phyloP scores from a whole-genome alignment of 2,329 filamentous ascomycete genomes.

The Lasiodiplodia sp. region DNA sequence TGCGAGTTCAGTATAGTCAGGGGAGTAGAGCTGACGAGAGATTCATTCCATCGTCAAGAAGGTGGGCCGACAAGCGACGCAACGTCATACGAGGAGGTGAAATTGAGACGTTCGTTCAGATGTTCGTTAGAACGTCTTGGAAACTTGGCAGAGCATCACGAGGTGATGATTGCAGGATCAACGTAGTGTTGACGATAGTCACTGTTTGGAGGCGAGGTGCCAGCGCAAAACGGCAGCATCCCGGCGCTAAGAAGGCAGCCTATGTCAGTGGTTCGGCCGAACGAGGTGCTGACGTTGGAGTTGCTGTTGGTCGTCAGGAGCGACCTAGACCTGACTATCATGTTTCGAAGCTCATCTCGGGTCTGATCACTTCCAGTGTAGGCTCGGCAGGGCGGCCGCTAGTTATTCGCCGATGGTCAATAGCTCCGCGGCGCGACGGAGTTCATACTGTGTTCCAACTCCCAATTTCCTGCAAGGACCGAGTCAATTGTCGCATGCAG shows the following conservation, averaged over 20 bases:
- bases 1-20: not conserved
- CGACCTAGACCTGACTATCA: not conserved
- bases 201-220: not conserved
- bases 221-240: not conserved
- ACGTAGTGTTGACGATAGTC: not conserved
- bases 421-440: not conserved
- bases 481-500: constrained; percentile 6
- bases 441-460: not conserved
- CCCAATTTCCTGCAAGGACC: constrained; percentile 13
- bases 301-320: not conserved
- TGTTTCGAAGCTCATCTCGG: not conserved
- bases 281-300: not conserved
- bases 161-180: not conserved
- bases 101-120: not conserved
- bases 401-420: constrained; percentile 8
- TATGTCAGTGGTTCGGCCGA: not conserved
- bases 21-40: not conserved
- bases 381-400: constrained; percentile 4
- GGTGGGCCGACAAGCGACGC: not conserved
- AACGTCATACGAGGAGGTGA: not conserved
- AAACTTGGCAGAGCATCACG: not conserved
- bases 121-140: not conserved
- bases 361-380: not conserved
- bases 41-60: not conserved
- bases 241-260: not conserved